phyloP scores from a whole-genome alignment of 225 moss, liverwort and hornwort genomes.

The Pseudoscleropodium purum region DNA sequence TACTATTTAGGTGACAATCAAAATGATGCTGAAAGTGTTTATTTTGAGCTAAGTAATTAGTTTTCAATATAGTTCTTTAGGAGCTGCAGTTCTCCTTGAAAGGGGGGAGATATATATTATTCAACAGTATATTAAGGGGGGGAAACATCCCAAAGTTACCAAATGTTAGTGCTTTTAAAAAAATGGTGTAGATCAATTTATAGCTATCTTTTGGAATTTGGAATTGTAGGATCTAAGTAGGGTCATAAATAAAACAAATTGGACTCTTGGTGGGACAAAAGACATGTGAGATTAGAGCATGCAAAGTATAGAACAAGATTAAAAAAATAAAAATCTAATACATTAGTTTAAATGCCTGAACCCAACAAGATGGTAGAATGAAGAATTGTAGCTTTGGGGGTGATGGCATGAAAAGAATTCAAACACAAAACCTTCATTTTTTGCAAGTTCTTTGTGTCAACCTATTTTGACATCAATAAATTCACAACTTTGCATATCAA shows the following conservation, averaged over 20 bases:
- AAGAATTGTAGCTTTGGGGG: not conserved
- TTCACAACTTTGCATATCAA: not conserved
- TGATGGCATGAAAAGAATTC: not conserved
- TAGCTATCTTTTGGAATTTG: not conserved
- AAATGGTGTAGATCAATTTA: not conserved
- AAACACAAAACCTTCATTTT: not conserved
- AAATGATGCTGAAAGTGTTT: too few relatives aligned
- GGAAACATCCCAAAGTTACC: not conserved
- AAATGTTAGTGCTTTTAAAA: not conserved
- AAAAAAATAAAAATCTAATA: not conserved
- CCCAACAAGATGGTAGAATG: fast-evolving
- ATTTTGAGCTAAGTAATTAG: too few relatives aligned
- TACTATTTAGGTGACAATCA: too few relatives aligned
- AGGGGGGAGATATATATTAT: too few relatives aligned
- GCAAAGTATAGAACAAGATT: not conserved
- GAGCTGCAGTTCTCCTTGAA: too few relatives aligned
- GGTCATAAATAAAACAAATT: not conserved
- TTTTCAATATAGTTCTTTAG: too few relatives aligned
- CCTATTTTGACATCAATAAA: not conserved
- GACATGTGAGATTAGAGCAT: not conserved
- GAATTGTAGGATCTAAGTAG: not conserved
- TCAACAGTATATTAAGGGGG: too few relatives aligned
- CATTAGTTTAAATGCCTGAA: not conserved
- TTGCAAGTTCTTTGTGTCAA: not conserved
- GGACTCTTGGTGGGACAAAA: not conserved